Evolutionary conservation across 2,329 filamentous ascomycete genomes (phyloP).

Genomic region (Fusarium gaditjirri): DNA sequence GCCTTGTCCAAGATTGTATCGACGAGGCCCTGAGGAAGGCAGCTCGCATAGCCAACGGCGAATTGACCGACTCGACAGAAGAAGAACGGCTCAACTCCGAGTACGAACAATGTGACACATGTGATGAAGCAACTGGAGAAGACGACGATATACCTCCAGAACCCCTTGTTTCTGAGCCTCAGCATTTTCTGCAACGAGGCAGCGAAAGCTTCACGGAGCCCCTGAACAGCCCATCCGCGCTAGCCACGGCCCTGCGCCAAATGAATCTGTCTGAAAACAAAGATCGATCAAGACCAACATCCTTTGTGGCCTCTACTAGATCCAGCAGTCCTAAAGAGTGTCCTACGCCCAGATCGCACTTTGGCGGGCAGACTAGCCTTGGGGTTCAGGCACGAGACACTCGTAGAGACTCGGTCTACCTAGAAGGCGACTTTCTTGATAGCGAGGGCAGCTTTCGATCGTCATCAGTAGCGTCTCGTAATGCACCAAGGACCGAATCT

Average conservation of each 20-base stretch:
- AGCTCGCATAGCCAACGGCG: conserved; percentile 84
- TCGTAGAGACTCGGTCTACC: conserved; percentile 80
- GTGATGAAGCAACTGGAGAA: conserved; percentile 51
- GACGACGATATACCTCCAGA: conserved; percentile 32
- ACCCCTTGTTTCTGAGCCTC: conserved; percentile 26
- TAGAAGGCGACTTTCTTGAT: conserved; percentile 85
- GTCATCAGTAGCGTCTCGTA: conserved; percentile 75
- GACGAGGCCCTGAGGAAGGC: conserved; percentile 91
- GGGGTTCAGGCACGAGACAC: conserved; percentile 67
- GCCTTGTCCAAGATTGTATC: conserved; percentile 95
- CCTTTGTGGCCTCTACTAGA: conserved; percentile 75
- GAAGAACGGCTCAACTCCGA: conserved; percentile 59
- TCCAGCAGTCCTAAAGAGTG: conserved; percentile 93
- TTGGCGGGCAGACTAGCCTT: conserved; percentile 66
- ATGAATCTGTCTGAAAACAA: conserved; percentile 48
- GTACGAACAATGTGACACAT: conserved; percentile 39
- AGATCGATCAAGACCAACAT: conserved; percentile 60
- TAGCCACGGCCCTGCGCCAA: conserved; percentile 64
- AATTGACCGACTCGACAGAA: conserved; percentile 80
- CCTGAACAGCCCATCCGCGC: conserved; percentile 58
- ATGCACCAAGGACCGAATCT: conserved; percentile 81
- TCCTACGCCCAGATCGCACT: conserved; percentile 88
- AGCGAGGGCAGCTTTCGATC: conserved; percentile 92
- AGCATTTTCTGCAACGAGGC: conserved; percentile 13
- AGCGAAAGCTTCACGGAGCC: conserved; percentile 37